Evolutionary conservation across 768 basidiomycete species (phyloP).

Genomic region (Coprinopsis marcescibilis): DNA sequence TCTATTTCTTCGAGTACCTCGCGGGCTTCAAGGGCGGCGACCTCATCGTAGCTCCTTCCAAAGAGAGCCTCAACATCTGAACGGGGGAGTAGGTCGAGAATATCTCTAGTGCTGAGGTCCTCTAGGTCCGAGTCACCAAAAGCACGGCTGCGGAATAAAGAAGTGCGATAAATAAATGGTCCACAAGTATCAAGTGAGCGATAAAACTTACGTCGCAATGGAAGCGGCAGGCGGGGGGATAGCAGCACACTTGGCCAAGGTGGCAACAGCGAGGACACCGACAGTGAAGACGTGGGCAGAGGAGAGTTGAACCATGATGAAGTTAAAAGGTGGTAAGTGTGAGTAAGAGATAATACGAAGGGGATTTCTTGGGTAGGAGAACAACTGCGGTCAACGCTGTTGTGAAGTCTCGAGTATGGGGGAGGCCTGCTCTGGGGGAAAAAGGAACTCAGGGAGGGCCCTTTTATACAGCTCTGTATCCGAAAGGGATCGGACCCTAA

Average conservation of each 20-base stretch:
- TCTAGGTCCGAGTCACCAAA: neutral
- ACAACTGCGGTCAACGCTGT: neutral
- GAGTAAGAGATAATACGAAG: neutral
- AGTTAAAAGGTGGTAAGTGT: neutral
- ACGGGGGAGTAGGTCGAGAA: neutral
- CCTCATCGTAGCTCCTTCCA: neutral
- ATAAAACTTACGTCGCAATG: neutral
- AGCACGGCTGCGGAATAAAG: neutral
- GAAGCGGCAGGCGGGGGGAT: neutral
- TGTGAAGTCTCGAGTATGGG: neutral
- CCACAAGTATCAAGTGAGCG: neutral
- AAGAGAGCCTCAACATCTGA: neutral
- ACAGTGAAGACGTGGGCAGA: neutral
- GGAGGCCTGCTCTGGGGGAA: neutral
- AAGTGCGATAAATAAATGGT: neutral
- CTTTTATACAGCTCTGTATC: neutral
- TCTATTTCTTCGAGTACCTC: neutral
- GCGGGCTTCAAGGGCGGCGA: neutral
- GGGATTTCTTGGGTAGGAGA: neutral
- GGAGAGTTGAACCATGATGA: neutral
- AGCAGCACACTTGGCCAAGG: neutral
- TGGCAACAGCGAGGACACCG: neutral
- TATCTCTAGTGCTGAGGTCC: neutral
- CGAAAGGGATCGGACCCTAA: neutral
- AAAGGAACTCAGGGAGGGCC: neutral